Base-by-base conservation (phyloP, 176 grass and related monocot species). In the Musa beccarii region DNA sequence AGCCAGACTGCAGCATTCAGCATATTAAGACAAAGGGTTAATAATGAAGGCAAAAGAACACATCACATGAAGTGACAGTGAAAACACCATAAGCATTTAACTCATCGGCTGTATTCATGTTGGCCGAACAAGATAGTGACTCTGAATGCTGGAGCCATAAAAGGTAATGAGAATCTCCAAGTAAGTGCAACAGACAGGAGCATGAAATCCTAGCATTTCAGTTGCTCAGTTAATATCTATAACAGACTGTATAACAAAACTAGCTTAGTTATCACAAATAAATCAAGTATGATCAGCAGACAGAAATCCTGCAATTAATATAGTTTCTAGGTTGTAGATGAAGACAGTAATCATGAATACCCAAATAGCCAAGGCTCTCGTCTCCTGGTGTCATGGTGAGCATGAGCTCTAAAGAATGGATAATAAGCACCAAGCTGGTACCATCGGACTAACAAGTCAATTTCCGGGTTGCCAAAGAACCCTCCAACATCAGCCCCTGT, bases 351-450 rank as follows among this genome's bases (percentile, higher is more conserved):
- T 20, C 43, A 70, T 70, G 3, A 19, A 70, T 97, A 97, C 93
- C 93, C 93, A 34, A 97, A 97, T 85, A 97, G 66, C 93, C 93
- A 97, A 79, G 93, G 93, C 54, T 97, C 93, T 54, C 93, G 88
- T 83, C 93, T 88, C 86, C 89, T 97, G 28, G 93, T 97, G 71
- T 97, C 93, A 81, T 90, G 93, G 83, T 97, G 93, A 73, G 93
- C 93, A 85, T 93, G 93, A 16, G 23, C 93, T 80, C 93, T 89
- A 49, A 97, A 97, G 79, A 97, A 97, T 85, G 93, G 93, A 73
- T 97, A 97, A 74, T 90, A 97, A n/a, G 93, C 93, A 83, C 87
- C 93, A 24, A 97, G 83, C 83, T 97, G 93, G 78, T 97, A 97
- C 93, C 93, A 97, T 55, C 93, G 83, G 43, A 97, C 90, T 82